Evolutionary conservation across 208 protist species (phyloP), one percentile per base, ranked within the genome.

Genomic region (Leishmania turanica): DNA sequence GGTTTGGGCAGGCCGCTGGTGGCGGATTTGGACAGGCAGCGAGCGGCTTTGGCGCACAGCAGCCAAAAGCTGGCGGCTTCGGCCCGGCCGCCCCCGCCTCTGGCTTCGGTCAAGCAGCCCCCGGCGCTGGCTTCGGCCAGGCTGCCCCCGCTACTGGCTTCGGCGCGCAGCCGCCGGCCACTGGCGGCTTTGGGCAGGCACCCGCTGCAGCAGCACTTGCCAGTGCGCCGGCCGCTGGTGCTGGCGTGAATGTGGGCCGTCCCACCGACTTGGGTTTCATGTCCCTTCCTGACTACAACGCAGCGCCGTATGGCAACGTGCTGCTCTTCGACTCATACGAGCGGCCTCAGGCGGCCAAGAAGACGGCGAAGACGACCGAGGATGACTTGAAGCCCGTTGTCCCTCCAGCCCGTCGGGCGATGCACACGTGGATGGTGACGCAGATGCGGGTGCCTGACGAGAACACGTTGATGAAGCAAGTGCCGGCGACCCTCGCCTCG

Each of bases 321-420:
- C 84, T 94, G 6, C 91, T 97, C 60, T 96, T 96, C 82, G 89
- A 87, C 40, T 82, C 82, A 27, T 88, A 94, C 82, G 92, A 97
- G 56, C 80, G 89, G 31, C 86, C 88, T 0, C 82, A 90, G 27
- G 54, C 84, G 40, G 31, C 82, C 1, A 85, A 84, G 73, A 56
- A 53, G 42, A 54, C 69, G 53, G 37, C 70, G 27, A 65, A 69
- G 73, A 47, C 81, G 70, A 89, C 84, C 66, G 80, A 89, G 17
- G 40, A 62, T 37, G 77, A 80, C 64, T 8, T 66, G 78, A 66
- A 15, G 84, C 66, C 49, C 66, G 60, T 85, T 58, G 40, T 79
- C 74, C 77, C 53, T 69, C 64, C 78, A 69, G 51, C 51, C 75
- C 91, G 66, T 81, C 88, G 79, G 60, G 77, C 49, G 60, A 81